Evolutionary conservation across 441 rosid genomes (phyloP), one percentile per base, ranked within the genome.

Genomic region (Brassica hybrid): DNA sequence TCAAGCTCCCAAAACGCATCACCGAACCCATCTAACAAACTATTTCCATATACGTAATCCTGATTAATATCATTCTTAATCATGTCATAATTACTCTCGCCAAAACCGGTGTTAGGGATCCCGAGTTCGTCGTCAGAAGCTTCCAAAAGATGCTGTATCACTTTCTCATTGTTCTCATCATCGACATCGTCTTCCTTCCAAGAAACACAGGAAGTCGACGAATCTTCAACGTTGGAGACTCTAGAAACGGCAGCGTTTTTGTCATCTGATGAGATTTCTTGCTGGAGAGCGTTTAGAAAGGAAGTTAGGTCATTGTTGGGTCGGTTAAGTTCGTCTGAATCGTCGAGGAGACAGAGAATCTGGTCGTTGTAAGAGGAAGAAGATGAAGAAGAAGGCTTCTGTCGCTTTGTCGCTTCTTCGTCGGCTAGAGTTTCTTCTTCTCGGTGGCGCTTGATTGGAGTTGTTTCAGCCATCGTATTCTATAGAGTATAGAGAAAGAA

Each of bases 121-220:
- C 98, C 98, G 13, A 93, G 93, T 82, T 93, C 98, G 38, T 89
- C 94, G 66, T 91, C 97, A 0, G 96, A 89, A 1, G 97, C 96
- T 84, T 91, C 91, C 4, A 88, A 87, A 21, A 91, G 87, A 79
- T 84, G 97, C 65, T 88, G 86, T 12, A 93, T 87, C 8, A 93
- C 91, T 16, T 81, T 78, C 75, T 86, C 89, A 13, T 80, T 81
- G n/a, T 85, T 34, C 0, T 71, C 48, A 16, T 61, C 74, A 6
- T 69, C 79, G 2, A 60, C 79, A 7, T 69, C 94, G 6, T 80
- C 84, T 45, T 83, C 90, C 17, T 74, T 86, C 1, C 65, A 84
- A 9, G 74, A 82, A 58, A 65, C 76, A 48, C 14, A 76, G 45
- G 68, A 56, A 73, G 21, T 19, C 30, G 71, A 73, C 7, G 84